phyloP scores from a whole-genome alignment of 441 rosid genomes.

The Pelargonium myrrhifolium region DNA sequence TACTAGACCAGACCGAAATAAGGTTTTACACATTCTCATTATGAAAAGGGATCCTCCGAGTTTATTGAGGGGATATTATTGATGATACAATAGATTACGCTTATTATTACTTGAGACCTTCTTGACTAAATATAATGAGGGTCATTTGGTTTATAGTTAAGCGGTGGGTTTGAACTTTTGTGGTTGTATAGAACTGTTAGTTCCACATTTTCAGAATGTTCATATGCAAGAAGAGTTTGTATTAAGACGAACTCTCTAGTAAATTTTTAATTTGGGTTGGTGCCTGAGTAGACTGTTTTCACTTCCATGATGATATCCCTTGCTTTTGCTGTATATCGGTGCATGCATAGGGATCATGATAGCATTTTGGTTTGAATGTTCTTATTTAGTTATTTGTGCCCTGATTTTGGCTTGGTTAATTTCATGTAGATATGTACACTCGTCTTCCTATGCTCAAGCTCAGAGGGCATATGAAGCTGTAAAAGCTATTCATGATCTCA shows the following conservation, averaged over 20 bases:
- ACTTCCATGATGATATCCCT: not conserved
- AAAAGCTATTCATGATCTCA: slow-evolving; percentile 73
- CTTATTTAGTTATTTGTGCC: slow-evolving; percentile 21
- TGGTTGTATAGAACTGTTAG: not conserved
- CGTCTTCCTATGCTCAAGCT: slow-evolving; percentile 59
- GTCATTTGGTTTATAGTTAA: not conserved
- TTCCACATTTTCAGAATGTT: not conserved
- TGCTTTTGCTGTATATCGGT: not conserved
- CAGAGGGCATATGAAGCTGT: slow-evolving; percentile 76
- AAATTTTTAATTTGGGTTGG: not conserved
- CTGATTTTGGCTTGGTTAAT: slow-evolving; percentile 1
- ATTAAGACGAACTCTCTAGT: not conserved
- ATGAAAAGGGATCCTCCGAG: no score
- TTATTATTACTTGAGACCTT: no score
- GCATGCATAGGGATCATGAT: not conserved
- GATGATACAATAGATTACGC: no score
- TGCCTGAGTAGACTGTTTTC: not conserved
- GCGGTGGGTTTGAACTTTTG: not conserved
- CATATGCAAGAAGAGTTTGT: no score
- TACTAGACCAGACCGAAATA: no score
- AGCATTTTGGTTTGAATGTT: slow-evolving; percentile 10
- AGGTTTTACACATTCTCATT: no score
- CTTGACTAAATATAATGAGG: not conserved
- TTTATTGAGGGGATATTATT: no score
- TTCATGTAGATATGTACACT: slow-evolving; percentile 43